Evolutionary conservation across 2,329 filamentous ascomycete genomes (phyloP).

Genomic region (Rhynchosporium graminicola): DNA sequence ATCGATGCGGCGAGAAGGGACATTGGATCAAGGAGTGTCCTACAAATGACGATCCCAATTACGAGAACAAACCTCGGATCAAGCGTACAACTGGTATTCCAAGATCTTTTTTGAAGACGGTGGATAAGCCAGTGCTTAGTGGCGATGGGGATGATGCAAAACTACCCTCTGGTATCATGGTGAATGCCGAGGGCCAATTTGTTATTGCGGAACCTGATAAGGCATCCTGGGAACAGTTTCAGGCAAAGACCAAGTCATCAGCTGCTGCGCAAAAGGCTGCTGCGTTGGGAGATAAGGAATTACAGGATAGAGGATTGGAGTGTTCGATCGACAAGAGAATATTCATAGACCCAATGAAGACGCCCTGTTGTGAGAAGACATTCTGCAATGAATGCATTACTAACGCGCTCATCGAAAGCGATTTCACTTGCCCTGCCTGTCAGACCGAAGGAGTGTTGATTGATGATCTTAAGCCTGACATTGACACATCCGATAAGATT

Average conservation of each 20-base stretch:
- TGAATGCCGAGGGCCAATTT: conserved; percentile 96
- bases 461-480: conserved; percentile 84
- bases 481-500: conserved; percentile 75
- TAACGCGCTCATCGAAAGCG: conserved; percentile 96
- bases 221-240: conserved; percentile 94
- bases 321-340: conserved; percentile 97
- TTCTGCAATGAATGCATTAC: conserved; percentile 99
- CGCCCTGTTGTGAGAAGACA: conserved; percentile 95
- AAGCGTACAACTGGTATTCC: conserved; percentile 98
- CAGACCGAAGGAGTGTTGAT: conserved; percentile 88
- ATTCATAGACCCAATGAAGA: conserved; percentile 99
- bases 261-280: conserved; percentile 79
- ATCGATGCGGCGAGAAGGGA: conserved; percentile 95
- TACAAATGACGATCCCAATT: conserved; percentile 97
- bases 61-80: conserved; percentile 88
- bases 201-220: conserved; percentile 96
- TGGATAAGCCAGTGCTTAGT: conserved; percentile 82
- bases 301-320: conserved; percentile 84
- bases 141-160: conserved; percentile 80
- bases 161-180: conserved; percentile 87
- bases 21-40: conserved; percentile 99
- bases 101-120: conserved; percentile 89
- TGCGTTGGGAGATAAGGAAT: conserved; percentile 77
- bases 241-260: conserved; percentile 87
- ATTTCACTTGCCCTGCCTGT: conserved; percentile 93